Evolutionary conservation across 163 green algal genomes (phyloP), one percentile per base, ranked within the genome.

Genomic region (Chlorella variabilis): DNA sequence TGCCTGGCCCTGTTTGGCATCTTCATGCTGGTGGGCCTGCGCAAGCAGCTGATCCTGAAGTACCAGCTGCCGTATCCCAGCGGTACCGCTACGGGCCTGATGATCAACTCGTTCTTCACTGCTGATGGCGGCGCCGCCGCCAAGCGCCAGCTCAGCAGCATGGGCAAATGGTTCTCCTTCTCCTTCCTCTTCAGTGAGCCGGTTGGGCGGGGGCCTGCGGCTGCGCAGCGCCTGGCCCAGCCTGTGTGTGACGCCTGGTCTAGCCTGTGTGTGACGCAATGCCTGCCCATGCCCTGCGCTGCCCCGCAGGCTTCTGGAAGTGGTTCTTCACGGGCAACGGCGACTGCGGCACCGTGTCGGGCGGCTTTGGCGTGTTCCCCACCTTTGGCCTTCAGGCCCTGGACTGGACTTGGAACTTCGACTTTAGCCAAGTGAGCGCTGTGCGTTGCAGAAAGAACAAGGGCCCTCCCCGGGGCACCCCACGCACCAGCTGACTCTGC

Each of bases 41-140:
- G 68, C 68, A 62, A 20, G 68, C 42, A 62, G 29, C 29, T 76
- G 1, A 76, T 76, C 18, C 42, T 76, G 2, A 59, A 76, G 42
- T 59, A 76, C 68, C 38, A 76, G 21, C 77, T 89, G 71, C 77
- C 82, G 15, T 91, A 87, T 66, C 87, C 87, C 23, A 80, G 49
- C 25, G 82, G 84, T 51, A 88, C 84, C 6, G 87, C 84, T 20
- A 77, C 70, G 4, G 87, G 68, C 42, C 34, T 87, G 23, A 76
- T 91, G 33, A 89, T 91, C 77, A 87, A 86, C 51, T 77, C 85
- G 36, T 89, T 90, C 76, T 86, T 86, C 75, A 88, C 84, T 23
- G 83, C 79, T 8, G 54, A 38, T 0, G 88, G 88, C 56, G 79
- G 42, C 27, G 39, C 31, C 11, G 49, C 25, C 23, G 82, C 78